Conservation (phyloP, 192 early-diverging fungal genomes). For the Obelidium mucronatum region DNA sequence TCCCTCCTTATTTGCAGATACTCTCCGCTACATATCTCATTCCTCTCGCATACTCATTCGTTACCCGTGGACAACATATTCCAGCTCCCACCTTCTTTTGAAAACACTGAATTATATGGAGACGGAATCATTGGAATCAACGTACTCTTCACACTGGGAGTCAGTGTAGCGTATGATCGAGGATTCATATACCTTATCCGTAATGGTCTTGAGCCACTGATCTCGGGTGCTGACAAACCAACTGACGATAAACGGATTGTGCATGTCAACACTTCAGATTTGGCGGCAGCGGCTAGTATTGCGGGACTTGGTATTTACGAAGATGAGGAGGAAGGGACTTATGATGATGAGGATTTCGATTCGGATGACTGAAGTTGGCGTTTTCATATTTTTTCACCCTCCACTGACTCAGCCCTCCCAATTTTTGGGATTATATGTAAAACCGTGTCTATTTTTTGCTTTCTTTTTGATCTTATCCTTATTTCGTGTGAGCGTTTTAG, state of each 20-base stretch:
- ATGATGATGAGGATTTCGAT: background rate
- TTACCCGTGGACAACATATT: constrained; percentile 19
- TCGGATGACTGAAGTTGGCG: background rate
- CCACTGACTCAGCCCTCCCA: too few species aligned
- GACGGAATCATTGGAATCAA: constrained; percentile 25
- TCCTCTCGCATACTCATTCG: constrained; percentile 26
- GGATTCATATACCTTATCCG: constrained; percentile 21
- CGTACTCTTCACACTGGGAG: constrained; percentile 15
- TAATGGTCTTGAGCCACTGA: constrained; percentile 6
- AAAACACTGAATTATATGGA: background rate
- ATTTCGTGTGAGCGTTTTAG: too few species aligned
- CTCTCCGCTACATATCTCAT: constrained; percentile 28
- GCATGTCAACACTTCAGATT: background rate
- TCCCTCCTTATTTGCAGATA: background rate
- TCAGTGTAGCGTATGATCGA: constrained; percentile 24
- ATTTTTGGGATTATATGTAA: too few species aligned
- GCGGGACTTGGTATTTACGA: background rate
- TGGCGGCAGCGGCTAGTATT: background rate
- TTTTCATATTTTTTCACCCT: too few species aligned
- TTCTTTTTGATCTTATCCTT: too few species aligned
- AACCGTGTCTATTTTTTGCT: too few species aligned
- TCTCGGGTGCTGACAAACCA: constrained; percentile 1
- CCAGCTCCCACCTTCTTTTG: constrained; percentile 8
- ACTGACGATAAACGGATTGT: background rate
- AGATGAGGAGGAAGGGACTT: background rate